These are phyloP conservation scores for Phragmites australis DNA, from an alignment of 176 grass and related monocot genomes.

Conservation along the genomic window DNA sequence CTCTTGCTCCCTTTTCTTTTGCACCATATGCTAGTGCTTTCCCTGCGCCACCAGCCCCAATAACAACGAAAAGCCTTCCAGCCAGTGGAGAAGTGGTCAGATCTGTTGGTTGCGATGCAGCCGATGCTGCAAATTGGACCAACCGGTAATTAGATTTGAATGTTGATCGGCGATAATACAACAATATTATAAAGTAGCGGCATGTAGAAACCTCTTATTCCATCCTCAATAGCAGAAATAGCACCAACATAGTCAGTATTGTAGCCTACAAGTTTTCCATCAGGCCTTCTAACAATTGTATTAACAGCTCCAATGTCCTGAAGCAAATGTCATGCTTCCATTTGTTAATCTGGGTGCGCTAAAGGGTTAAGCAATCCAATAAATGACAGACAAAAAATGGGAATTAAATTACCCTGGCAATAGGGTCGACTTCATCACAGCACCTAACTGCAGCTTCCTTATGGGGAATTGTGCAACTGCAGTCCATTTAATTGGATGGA, in stretches of 20 bases:
- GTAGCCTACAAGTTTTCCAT: slow-evolving; percentile 91
- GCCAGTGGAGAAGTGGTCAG: slow-evolving; percentile 60
- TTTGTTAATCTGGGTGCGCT: slow-evolving; percentile 13
- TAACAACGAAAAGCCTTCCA: slow-evolving; percentile 82
- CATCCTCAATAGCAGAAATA: slow-evolving; percentile 99
- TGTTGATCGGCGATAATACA: slow-evolving; percentile 5
- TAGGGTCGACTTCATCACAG: slow-evolving; percentile 93
- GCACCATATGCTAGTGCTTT: slow-evolving; percentile 99
- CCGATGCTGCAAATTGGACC: slow-evolving; percentile 49
- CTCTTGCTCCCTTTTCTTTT: slow-evolving; percentile 93
- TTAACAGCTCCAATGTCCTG: slow-evolving; percentile 97
- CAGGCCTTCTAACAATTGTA: slow-evolving; percentile 76
- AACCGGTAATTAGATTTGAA: slow-evolving; percentile 18
- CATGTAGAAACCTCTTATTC: slow-evolving; percentile 78
- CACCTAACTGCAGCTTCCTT: slow-evolving; percentile 87
- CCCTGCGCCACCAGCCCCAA: slow-evolving; percentile 94
- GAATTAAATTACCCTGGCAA: slow-evolving; percentile 67
- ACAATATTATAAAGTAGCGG: slow-evolving; percentile 9
- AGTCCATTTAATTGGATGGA: slow-evolving; percentile 37
- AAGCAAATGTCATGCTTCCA: slow-evolving; percentile 22
- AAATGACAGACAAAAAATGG: slow-evolving; percentile 27
- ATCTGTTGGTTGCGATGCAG: slow-evolving; percentile 54
- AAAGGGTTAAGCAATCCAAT: background rate
- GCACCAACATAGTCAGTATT: slow-evolving; percentile 99
- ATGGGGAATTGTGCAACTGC: slow-evolving; percentile 90